Conservation (phyloP, 495 filamentous ascomycete genomes). For the Poronia punctata region DNA sequence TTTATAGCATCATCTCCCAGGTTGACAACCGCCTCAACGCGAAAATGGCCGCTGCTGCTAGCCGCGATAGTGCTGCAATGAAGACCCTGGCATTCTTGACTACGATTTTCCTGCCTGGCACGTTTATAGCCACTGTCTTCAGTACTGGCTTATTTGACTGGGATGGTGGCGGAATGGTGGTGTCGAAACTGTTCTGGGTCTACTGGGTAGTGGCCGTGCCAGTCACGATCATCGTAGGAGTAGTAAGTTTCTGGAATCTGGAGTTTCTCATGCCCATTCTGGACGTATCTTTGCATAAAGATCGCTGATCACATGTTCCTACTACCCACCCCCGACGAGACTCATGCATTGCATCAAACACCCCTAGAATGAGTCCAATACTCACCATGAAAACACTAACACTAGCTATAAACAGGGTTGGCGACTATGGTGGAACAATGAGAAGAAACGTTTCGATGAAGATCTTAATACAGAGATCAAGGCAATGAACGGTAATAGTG, state of each 20-base stretch:
- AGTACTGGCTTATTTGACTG: slow-evolving; percentile 17
- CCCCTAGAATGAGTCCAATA: too few relatives aligned
- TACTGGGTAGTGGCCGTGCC: slow-evolving; percentile 22
- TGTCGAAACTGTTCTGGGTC: slow-evolving; percentile 22
- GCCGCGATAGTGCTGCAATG: slow-evolving; percentile 27
- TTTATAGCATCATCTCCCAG: slow-evolving; percentile 3
- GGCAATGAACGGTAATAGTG: background rate
- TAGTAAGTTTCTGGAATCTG: too few relatives aligned
- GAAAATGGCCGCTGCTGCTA: slow-evolving; percentile 26
- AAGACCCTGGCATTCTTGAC: slow-evolving; percentile 25
- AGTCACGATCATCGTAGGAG: slow-evolving; percentile 9
- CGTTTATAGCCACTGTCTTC: slow-evolving; percentile 21
- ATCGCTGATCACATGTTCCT: too few relatives aligned
- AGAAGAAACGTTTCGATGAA: slow-evolving; percentile 3
- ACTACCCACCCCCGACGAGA: slow-evolving; percentile 32
- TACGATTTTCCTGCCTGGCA: slow-evolving; percentile 22
- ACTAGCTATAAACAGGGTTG: too few relatives aligned
- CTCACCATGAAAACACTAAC: too few relatives aligned
- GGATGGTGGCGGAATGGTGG: slow-evolving; percentile 7
- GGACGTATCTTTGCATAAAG: too few relatives aligned
- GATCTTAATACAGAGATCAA: slow-evolving; percentile 2
- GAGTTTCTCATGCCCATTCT: too few relatives aligned
- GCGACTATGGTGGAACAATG: slow-evolving; percentile 2
- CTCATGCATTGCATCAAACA: background rate
- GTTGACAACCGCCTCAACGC: slow-evolving; percentile 29